Evolutionary conservation across 495 filamentous ascomycete species (phyloP).

Genomic region (Talaromyces liani): DNA sequence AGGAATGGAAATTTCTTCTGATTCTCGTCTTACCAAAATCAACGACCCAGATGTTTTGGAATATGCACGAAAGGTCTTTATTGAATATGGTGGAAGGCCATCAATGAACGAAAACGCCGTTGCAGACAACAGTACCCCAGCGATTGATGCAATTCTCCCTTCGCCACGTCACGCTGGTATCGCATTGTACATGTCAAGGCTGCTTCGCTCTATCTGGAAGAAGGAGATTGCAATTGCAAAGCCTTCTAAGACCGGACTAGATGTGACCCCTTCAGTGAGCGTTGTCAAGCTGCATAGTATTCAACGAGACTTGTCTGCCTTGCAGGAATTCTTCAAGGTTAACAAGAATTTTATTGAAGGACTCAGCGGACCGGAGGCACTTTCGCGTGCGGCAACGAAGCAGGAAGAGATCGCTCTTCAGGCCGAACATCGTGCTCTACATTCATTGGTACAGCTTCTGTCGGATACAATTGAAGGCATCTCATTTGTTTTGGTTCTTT

Average conservation of each 20-base stretch:
- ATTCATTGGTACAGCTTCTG: slow-evolving; percentile 74
- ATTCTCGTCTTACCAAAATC: slow-evolving; percentile 58
- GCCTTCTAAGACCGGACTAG: slow-evolving; percentile 50
- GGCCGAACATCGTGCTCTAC: slow-evolving; percentile 86
- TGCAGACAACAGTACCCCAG: slow-evolving; percentile 50
- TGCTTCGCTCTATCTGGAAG: slow-evolving; percentile 84
- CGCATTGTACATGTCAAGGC: slow-evolving; percentile 74
- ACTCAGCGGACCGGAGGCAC: slow-evolving; percentile 74
- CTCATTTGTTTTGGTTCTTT: slow-evolving; percentile 85
- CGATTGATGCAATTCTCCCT: slow-evolving; percentile 72
- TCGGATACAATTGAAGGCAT: slow-evolving; percentile 89
- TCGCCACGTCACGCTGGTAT: slow-evolving; percentile 86
- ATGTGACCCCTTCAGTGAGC: slow-evolving; percentile 43
- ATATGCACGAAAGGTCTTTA: slow-evolving; percentile 75
- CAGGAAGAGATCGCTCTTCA: slow-evolving; percentile 87
- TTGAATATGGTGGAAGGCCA: slow-evolving; percentile 82
- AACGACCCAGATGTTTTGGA: slow-evolving; percentile 79
- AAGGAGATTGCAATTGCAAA: slow-evolving; percentile 48
- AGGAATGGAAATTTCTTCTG: slow-evolving; percentile 66
- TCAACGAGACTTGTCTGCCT: slow-evolving; percentile 69
- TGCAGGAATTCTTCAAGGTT: slow-evolving; percentile 71
- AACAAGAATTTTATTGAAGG: slow-evolving; percentile 92
- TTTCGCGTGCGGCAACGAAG: slow-evolving; percentile 61
- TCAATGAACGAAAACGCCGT: slow-evolving; percentile 64
- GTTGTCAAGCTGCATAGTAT: slow-evolving; percentile 61